Percentiles rank a stretch among this genome's conserved stretches.
These are phyloP conservation scores for Bryoglossum gracile DNA, from an alignment of 495 filamentous ascomycete species.

Conservation along the genomic window DNA sequence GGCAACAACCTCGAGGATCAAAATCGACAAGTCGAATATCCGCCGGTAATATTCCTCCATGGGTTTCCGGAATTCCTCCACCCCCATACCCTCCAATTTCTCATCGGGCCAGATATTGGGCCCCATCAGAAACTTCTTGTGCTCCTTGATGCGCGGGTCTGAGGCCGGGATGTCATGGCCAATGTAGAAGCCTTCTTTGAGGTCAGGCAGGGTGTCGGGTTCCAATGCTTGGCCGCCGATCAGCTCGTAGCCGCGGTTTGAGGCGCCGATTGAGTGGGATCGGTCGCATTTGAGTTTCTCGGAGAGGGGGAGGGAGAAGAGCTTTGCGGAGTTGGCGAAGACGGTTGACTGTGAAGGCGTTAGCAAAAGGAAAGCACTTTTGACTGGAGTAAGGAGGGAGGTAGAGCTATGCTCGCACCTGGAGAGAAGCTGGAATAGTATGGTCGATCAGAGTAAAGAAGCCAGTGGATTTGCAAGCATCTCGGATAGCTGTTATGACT, in stretches of 20 bases:
- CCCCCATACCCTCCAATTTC: slow-evolving; percentile 4
- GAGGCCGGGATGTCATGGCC: slow-evolving; percentile 35
- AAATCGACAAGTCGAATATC: slow-evolving; percentile 29
- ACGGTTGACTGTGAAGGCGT: no score
- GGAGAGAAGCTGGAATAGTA: slow-evolving; percentile 33
- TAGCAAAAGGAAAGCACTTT: no score
- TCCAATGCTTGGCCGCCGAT: slow-evolving; percentile 40
- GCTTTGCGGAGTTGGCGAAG: slow-evolving; percentile 33
- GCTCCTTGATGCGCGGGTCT: slow-evolving; percentile 32
- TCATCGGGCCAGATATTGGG: slow-evolving; percentile 36
- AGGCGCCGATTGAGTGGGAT: slow-evolving; percentile 32
- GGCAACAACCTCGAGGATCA: slow-evolving; percentile 33
- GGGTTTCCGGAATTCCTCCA: slow-evolving; percentile 22
- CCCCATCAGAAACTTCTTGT: slow-evolving; percentile 29
- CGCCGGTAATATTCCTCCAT: slow-evolving; percentile 27
- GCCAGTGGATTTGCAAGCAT: slow-evolving; percentile 45
- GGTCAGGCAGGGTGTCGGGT: slow-evolving; percentile 34
- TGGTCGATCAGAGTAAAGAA: slow-evolving; percentile 49
- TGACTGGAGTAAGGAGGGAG: no score
- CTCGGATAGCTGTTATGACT: slow-evolving; percentile 25
- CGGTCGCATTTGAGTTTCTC: slow-evolving; percentile 39
- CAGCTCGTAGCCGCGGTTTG: slow-evolving; percentile 42
- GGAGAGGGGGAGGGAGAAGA: slow-evolving; percentile 43
- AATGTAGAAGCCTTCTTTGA: slow-evolving; percentile 42
- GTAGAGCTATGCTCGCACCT: no score